Evolutionary conservation across 306 rosid genomes (phyloP).

Genomic region (Benincasa hispida): DNA sequence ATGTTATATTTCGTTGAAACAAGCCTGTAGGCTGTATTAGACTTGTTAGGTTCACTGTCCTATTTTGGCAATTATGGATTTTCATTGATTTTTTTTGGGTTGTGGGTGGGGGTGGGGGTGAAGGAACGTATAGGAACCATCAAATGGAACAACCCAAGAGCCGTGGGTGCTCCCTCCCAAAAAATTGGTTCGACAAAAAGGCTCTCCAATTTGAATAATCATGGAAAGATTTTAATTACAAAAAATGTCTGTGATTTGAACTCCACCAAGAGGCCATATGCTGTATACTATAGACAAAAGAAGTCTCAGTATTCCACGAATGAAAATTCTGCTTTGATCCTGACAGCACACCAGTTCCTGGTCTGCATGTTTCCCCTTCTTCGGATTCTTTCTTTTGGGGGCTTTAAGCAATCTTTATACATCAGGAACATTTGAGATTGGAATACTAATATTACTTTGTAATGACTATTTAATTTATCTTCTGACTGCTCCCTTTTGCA

Average conservation of each 20-base stretch:
- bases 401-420: not conserved
- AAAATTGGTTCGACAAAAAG: no score
- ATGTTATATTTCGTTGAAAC: not conserved
- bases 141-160: no score
- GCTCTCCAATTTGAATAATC: no score
- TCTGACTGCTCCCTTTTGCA: not conserved
- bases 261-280: not conserved
- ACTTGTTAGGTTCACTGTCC: not conserved
- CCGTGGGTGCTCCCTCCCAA: no score
- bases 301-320: not conserved
- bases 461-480: not conserved
- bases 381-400: not conserved
- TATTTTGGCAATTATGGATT: not conserved
- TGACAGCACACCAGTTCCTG: not conserved
- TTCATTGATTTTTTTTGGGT: not conserved
- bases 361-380: not conserved
- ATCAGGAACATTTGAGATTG: not conserved
- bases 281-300: not conserved
- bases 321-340: not conserved
- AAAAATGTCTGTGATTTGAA: not conserved
- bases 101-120: no score
- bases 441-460: not conserved
- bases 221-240: not conserved
- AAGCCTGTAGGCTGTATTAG: not conserved
- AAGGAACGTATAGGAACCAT: no score